Conservation (phyloP, 2,329 filamentous ascomycete genomes). For the Graphiopsis chlorocephala region DNA sequence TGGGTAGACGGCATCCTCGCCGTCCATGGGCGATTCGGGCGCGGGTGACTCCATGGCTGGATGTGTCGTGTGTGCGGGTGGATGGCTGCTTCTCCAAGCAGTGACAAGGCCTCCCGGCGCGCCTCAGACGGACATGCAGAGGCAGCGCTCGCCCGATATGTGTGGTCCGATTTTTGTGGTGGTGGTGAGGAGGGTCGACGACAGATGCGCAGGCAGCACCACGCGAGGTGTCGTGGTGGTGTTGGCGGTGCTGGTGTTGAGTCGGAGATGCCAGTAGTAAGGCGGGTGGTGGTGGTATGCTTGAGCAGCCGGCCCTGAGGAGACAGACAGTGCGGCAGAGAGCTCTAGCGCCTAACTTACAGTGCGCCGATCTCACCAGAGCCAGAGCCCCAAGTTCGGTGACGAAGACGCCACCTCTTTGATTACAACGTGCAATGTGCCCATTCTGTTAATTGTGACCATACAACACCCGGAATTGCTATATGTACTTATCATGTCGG, state of each 20-base stretch:
- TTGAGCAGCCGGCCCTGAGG: neutral
- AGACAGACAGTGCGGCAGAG: neutral
- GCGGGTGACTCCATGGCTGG: slow-evolving; percentile 52
- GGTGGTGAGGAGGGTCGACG: neutral
- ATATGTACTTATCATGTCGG: neutral
- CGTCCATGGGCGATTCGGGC: slow-evolving; percentile 65
- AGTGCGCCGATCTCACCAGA: neutral
- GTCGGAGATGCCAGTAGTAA: neutral
- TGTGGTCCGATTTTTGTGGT: neutral
- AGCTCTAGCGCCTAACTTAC: neutral
- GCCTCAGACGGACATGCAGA: slow-evolving; percentile 14
- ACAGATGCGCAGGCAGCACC: neutral
- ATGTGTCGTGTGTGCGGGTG: slow-evolving; percentile 2
- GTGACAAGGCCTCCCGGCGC: slow-evolving; percentile 11
- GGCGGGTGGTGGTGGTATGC: neutral
- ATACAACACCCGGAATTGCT: neutral
- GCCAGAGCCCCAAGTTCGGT: neutral
- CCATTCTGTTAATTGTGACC: neutral
- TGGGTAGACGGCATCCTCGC: slow-evolving; percentile 75
- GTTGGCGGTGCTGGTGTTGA: neutral
- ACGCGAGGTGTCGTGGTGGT: neutral
- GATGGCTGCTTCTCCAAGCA: neutral
- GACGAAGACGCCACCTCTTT: neutral
- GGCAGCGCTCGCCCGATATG: neutral
- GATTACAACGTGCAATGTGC: neutral